phyloP scores from a whole-genome alignment of 2,329 filamentous ascomycete species.

The Bertia moriformis region DNA sequence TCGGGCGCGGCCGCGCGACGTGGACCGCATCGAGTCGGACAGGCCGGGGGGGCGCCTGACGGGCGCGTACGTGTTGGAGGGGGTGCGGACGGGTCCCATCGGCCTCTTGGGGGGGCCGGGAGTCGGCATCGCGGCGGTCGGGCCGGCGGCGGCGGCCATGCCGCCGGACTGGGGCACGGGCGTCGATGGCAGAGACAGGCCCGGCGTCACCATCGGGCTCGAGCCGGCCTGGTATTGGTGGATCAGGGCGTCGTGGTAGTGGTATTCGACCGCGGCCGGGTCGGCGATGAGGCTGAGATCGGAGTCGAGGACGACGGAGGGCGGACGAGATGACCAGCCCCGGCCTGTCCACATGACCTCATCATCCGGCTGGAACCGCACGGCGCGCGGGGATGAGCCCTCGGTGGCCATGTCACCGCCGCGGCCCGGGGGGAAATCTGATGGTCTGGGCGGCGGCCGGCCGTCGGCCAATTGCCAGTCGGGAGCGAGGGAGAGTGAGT shows the following conservation, averaged over 20 bases:
- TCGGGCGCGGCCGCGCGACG: conserved; percentile 33
- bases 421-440: no score
- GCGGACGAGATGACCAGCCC: conserved; percentile 21
- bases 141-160: conserved; percentile 11
- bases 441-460: no score
- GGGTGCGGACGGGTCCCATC: conserved; percentile 54
- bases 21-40: conserved; percentile 28
- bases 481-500: no score
- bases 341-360: conserved; percentile 25
- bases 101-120: conserved; percentile 42
- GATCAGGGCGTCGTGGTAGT: conserved; percentile 30
- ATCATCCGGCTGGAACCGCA: conserved; percentile 37
- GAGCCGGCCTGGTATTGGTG: no score
- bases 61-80: conserved; percentile 67
- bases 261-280: conserved; percentile 23
- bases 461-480: no score
- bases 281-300: conserved; percentile 24
- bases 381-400: conserved; percentile 32
- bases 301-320: conserved; percentile 22
- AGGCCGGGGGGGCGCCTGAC: conserved; percentile 33
- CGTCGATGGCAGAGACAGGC: conserved; percentile 25
- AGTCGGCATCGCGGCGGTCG: conserved; percentile 21
- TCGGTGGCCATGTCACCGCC: conserved; percentile 31
- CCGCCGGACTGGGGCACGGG: conserved; percentile 19
- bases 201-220: no score